A percentile compares a stretch with the other conserved stretches of the same genome.
These are phyloP conservation scores for Bonia amplexicaulis DNA, from an alignment of 176 grass and related monocot genomes.

Conservation along the genomic window DNA sequence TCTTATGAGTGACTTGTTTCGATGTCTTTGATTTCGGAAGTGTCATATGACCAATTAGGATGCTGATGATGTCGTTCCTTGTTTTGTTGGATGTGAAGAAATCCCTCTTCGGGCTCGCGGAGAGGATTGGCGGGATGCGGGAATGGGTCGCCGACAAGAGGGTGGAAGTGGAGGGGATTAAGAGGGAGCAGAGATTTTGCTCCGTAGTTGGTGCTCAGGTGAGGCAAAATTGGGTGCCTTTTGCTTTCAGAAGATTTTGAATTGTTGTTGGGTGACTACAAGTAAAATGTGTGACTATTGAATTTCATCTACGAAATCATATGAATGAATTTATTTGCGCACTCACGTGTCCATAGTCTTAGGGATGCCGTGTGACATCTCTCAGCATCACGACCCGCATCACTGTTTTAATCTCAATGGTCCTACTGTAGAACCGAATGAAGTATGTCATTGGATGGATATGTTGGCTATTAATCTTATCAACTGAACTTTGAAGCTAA, in stretches of 20 bases:
- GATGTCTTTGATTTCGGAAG: not conserved
- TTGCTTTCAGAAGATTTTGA: not conserved
- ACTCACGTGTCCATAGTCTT: not conserved
- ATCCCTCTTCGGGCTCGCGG: conserved; percentile 46
- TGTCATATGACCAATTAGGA: not conserved
- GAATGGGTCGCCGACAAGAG: conserved; percentile 52
- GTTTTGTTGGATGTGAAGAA: conserved; percentile 34
- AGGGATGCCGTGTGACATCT: not conserved
- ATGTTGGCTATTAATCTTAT: not conserved
- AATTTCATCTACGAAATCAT: not conserved
- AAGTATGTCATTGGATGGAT: not conserved
- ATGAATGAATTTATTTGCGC: conserved; percentile 1
- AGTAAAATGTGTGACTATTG: not conserved
- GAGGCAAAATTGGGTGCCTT: not conserved
- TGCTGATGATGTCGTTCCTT: not conserved
- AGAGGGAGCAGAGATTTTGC: conserved; percentile 37
- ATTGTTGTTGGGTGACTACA: not conserved
- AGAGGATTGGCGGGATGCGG: conserved; percentile 24
- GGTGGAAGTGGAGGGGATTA: conserved; percentile 37
- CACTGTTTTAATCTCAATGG: not conserved
- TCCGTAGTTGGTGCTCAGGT: conserved; percentile 57
- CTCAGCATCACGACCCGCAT: not conserved
- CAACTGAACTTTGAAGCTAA: not conserved
- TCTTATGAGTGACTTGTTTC: not conserved
- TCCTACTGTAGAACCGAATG: not conserved